Conservation (phyloP, 257 asterid genomes). For the Hygrophila difformis region DNA sequence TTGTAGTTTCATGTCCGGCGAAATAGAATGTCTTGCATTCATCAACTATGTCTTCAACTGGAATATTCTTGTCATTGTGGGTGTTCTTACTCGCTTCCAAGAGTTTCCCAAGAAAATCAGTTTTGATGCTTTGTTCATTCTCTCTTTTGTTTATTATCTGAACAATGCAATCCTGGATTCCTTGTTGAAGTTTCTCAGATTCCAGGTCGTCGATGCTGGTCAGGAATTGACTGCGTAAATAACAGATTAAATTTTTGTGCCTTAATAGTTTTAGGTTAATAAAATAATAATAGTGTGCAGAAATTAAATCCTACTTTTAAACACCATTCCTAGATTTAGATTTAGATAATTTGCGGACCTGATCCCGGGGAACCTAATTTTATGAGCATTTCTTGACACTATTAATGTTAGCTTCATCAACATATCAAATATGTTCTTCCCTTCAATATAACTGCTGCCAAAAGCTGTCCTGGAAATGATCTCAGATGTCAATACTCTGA, state of each 20-base stretch:
- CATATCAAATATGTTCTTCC: conserved; percentile 55
- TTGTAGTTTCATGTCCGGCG: conserved; percentile 73
- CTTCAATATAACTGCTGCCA: conserved; percentile 61
- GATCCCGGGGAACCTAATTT: conserved; percentile 33
- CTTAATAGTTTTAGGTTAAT: too few relatives aligned
- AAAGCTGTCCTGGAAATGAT: conserved; percentile 63
- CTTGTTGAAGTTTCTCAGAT: conserved; percentile 50
- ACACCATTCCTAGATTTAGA: not conserved
- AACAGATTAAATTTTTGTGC: not conserved
- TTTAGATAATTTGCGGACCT: conserved; percentile 28
- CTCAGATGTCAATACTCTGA: conserved; percentile 46
- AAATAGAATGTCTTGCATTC: conserved; percentile 75
- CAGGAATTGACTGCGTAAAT: conserved; percentile 27
- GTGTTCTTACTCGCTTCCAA: conserved; percentile 26
- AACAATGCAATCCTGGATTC: conserved; percentile 31
- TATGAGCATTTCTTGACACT: conserved; percentile 32
- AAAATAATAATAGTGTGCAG: too few relatives aligned
- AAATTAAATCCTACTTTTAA: not conserved
- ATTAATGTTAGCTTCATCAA: conserved; percentile 34
- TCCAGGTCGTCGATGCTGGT: conserved; percentile 39
- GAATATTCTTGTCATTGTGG: conserved; percentile 15
- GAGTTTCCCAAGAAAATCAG: conserved; percentile 46
- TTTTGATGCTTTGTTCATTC: conserved; percentile 6
- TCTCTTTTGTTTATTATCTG: conserved; percentile 31
- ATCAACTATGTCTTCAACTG: conserved; percentile 52